Conservation (phyloP, 1,284 basidiomycete species). For the Pascua guehoae region DNA sequence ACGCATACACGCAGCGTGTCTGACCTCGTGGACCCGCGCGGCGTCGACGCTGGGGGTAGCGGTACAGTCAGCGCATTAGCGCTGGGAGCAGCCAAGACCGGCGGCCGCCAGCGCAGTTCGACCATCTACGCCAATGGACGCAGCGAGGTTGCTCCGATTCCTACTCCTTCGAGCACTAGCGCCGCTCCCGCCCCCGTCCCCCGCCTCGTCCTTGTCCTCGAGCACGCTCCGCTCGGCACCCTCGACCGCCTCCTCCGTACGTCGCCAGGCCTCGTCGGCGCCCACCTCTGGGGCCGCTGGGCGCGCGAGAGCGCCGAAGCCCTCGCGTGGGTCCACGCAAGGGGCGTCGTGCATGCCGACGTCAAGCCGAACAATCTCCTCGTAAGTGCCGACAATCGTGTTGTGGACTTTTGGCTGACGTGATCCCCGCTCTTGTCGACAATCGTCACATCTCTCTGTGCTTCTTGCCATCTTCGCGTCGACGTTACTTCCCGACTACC, state of each 20-base stretch:
- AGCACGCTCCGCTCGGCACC: conserved; percentile 48
- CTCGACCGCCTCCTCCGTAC: conserved; percentile 44
- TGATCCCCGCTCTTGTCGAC: background rate
- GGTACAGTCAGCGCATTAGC: background rate
- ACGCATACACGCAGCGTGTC: too few species aligned
- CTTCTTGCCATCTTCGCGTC: conserved; percentile 37
- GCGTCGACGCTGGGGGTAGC: background rate
- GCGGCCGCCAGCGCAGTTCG: conserved; percentile 4
- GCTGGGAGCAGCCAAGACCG: background rate
- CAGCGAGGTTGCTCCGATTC: background rate
- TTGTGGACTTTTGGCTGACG: background rate
- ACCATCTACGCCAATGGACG: conserved; percentile 10
- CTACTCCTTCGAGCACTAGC: too few species aligned
- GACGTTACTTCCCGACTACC: conserved; percentile 27
- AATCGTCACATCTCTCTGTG: conserved; percentile 4
- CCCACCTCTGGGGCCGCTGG: conserved; percentile 46
- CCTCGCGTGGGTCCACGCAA: conserved; percentile 49
- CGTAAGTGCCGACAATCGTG: conserved; percentile 24
- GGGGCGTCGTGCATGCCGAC: conserved; percentile 52
- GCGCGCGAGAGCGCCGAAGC: conserved; percentile 46
- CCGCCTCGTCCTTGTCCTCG: conserved; percentile 47
- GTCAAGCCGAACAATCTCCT: conserved; percentile 50
- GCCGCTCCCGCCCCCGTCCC: background rate
- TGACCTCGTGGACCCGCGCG: background rate
- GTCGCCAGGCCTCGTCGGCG: conserved; percentile 42